Evolutionary conservation across 768 basidiomycete genomes (phyloP).

Genomic region (Trichaptum fuscoviolaceum): DNA sequence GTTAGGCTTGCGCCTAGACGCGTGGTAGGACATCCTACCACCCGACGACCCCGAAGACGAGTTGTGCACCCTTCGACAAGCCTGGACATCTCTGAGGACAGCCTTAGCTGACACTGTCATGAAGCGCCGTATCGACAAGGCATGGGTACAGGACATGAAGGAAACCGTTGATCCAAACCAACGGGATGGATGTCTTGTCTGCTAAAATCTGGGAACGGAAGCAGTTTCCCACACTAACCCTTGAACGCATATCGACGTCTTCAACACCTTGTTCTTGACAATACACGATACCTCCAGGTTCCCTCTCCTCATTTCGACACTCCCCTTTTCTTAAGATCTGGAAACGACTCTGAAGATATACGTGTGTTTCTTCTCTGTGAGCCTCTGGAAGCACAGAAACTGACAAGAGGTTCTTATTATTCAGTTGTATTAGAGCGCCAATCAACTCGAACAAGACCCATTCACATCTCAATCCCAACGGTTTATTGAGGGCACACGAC

Average conservation of each 20-base stretch:
- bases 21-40: background rate
- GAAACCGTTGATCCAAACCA: no score
- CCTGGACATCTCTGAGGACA: background rate
- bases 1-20: background rate
- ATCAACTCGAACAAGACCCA: constrained; percentile 1
- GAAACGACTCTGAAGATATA: no score
- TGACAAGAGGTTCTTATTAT: background rate
- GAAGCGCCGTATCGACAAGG: background rate
- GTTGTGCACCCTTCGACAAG: background rate
- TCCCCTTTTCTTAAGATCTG: no score
- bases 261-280: no score
- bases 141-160: background rate
- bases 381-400: background rate
- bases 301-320: no score
- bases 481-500: background rate
- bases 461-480: background rate
- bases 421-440: background rate
- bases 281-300: no score
- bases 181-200: no score
- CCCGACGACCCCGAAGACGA: background rate
- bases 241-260: no score
- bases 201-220: no score
- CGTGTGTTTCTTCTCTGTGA: no score
- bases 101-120: background rate
- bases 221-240: no score